Percentiles rank a stretch among this genome's conserved stretches.
phyloP scores from a whole-genome alignment of 2,329 filamentous ascomycete species.

The Furcasterigmium furcatum region DNA sequence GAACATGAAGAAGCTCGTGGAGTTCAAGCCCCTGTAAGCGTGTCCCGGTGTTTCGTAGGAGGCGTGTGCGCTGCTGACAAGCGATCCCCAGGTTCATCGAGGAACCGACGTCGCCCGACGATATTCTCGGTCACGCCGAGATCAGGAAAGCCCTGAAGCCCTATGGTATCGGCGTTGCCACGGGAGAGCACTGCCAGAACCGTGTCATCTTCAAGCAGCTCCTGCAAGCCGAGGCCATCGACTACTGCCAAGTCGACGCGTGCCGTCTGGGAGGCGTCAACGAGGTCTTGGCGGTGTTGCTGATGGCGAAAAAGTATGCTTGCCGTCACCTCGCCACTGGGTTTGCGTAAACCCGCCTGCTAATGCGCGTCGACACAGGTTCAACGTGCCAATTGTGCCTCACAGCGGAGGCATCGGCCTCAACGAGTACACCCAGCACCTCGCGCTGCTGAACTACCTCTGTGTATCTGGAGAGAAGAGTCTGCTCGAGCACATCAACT shows the following conservation, averaged over 20 bases:
- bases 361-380: neutral
- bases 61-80: neutral
- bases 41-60: neutral
- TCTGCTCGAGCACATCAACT: constrained; percentile 87
- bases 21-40: constrained; percentile 62
- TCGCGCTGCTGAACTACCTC: constrained; percentile 91
- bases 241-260: constrained; percentile 86
- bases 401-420: constrained; percentile 87
- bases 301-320: constrained; percentile 77
- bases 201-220: constrained; percentile 93
- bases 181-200: constrained; percentile 95
- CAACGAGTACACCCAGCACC: constrained; percentile 90
- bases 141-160: constrained; percentile 76
- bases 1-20: constrained; percentile 77
- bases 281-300: constrained; percentile 81
- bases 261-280: constrained; percentile 89
- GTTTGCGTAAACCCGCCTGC: neutral
- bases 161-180: constrained; percentile 77
- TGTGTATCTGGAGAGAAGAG: constrained; percentile 80
- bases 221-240: constrained; percentile 74
- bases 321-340: too few species aligned
- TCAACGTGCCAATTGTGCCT: constrained; percentile 77
- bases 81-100: constrained; percentile 77
- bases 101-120: constrained; percentile 87
- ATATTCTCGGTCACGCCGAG: constrained; percentile 83